phyloP scores from a whole-genome alignment of 805 yeast genomes.

The Alloascoidea hylecoeti region DNA sequence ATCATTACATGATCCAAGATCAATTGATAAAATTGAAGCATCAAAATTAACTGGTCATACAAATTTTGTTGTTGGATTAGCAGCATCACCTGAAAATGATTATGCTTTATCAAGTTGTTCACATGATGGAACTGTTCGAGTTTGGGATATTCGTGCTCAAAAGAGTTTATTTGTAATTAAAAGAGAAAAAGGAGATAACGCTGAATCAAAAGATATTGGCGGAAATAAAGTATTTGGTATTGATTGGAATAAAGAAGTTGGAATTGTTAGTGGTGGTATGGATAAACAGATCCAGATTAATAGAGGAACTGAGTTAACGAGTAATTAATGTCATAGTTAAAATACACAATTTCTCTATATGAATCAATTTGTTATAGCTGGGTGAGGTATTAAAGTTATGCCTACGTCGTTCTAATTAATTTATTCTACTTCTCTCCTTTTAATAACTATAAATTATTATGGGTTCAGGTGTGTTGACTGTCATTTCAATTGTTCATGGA shows the following conservation, averaged over 20 bases:
- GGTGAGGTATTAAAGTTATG: too few relatives aligned
- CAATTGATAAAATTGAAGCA: conserved; percentile 14
- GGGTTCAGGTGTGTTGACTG: too few relatives aligned
- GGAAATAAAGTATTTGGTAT: conserved; percentile 78
- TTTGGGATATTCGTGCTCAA: conserved; percentile 91
- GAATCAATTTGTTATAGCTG: too few relatives aligned
- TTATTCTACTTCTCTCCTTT: too few relatives aligned
- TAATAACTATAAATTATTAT: too few relatives aligned
- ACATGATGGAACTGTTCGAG: conserved; percentile 91
- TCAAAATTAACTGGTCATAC: conserved; percentile 77
- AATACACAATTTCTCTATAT: too few relatives aligned
- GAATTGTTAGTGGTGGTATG: conserved; percentile 87
- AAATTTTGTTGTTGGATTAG: conserved; percentile 75
- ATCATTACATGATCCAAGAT: conserved; percentile 82
- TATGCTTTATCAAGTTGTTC: conserved; percentile 82
- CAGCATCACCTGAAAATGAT: conserved; percentile 62
- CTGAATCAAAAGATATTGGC: conserved; percentile 25
- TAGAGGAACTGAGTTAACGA: conserved; percentile 14
- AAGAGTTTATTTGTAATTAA: conserved; percentile 70
- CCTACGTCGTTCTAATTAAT: too few relatives aligned
- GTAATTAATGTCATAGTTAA: too few relatives aligned
- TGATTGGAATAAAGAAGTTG: conserved; percentile 67
- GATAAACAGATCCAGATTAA: conserved; percentile 89
- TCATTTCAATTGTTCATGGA: too few relatives aligned
- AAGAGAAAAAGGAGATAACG: conserved; percentile 43